Base-by-base conservation (phyloP, 2,329 filamentous ascomycete species). In the Cercospora janseana region DNA sequence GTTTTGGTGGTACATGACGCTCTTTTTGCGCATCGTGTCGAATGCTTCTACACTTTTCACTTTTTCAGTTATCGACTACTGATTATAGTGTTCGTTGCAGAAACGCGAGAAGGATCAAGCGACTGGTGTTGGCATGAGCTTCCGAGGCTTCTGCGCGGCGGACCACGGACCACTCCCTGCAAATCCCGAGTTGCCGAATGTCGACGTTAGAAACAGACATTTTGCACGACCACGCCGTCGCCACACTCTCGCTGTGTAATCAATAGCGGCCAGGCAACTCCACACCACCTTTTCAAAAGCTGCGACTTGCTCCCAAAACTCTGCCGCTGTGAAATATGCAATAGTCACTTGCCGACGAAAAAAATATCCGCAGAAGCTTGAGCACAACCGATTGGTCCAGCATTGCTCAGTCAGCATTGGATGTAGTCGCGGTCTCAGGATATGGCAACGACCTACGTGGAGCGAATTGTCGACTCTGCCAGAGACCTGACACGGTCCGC, bases 401-500 rank as follows among this genome's bases (percentile, higher is more conserved):
- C 13, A 7, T 44, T 44, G 41, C 15, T 38, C 12, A 38, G 20
- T 38, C 35, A 38, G 35, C 41, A 28, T 29, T 44, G 41, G n/a
- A 28, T 29, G 18, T 44, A 31, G 27, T 16, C 35, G 24, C 35
- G 27, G 13, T 16, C 21, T 9, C 6, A 18, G 26, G 27, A 15
- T 16, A 41, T 43, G 38, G 38, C 46, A 23, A 20, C 41, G 5
- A 26, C 34, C 13, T 26, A 35, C 27, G 40, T 27, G 21, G 24
- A 51, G 31, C n/a, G 48, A 13, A 54, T 57, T 26, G 34, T 51
- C 23, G 44, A 41, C 38, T 51, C 46, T 49, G 54, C 51, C 12
- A 54, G 38, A 49, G 45, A 46, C 23, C 41, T 57, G 3, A 35
- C 51, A 32, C 47, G 44, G 37, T 54, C 54, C n/a, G 48, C 54